Percentiles rank a stretch among this genome's conserved stretches.
Conservation (phyloP, 129 eudicot species). For the Heracleum sosnowskyi region DNA sequence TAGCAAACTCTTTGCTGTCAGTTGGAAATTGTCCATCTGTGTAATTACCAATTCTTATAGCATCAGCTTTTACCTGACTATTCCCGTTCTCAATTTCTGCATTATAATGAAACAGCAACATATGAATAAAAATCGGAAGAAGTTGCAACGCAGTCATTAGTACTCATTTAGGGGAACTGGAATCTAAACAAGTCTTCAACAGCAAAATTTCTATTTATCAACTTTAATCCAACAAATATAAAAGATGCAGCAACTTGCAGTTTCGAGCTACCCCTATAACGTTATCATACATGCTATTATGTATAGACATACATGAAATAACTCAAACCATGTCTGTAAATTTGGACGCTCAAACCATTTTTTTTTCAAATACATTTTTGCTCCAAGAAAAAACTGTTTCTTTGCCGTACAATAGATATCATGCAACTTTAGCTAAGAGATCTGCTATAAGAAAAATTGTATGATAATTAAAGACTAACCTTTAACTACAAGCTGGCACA, state of each 20-base stretch:
- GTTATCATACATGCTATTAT: neutral
- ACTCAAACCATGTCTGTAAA: neutral
- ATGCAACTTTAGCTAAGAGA: neutral
- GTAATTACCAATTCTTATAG: constrained; percentile 78
- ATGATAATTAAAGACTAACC: constrained; percentile 32
- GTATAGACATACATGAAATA: neutral
- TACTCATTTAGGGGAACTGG: neutral
- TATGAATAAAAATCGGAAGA: neutral
- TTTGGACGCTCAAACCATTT: neutral
- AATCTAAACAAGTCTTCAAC: neutral
- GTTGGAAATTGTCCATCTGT: constrained; percentile 70
- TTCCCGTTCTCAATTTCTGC: constrained; percentile 77
- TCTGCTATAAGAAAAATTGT: neutral
- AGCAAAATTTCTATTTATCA: neutral
- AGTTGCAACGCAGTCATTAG: neutral
- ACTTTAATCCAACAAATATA: neutral
- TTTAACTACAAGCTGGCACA: constrained; percentile 94
- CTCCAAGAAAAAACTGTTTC: neutral
- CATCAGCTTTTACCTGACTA: constrained; percentile 82
- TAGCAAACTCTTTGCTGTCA: constrained; percentile 87
- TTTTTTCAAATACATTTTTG: neutral
- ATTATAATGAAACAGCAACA: neutral
- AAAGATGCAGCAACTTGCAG: neutral
- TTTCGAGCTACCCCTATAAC: no score
- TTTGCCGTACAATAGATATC: neutral